Evolutionary conservation across 2,329 filamentous ascomycete genomes (phyloP).

Genomic region (Cladosporium phlei): DNA sequence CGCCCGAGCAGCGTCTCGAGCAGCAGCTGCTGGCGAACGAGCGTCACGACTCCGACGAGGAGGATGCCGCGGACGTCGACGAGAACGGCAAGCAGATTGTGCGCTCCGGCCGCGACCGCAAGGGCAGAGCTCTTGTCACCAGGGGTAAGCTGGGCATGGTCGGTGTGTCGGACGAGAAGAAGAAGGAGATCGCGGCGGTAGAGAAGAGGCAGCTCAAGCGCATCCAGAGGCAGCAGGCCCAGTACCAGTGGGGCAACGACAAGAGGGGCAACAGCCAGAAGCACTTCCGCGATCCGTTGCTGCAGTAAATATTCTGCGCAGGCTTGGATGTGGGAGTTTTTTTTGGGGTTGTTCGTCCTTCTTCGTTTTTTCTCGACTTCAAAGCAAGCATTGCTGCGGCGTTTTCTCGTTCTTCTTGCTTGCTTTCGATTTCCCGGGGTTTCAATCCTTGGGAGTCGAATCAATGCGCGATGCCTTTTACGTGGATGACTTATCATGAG

Average conservation of each 20-base stretch:
- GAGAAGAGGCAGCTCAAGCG: constrained; percentile 67
- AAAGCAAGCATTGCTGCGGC: constrained; percentile 1
- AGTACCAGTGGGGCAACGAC: constrained; percentile 66
- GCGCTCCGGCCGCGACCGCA: constrained; percentile 21
- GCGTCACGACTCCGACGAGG: constrained; percentile 43
- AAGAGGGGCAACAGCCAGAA: constrained; percentile 73
- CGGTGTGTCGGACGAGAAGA: constrained; percentile 71
- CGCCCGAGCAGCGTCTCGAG: constrained; percentile 67
- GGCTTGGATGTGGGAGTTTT: no score
- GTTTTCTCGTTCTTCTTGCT: no score
- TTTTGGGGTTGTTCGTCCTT: no score
- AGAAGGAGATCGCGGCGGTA: constrained; percentile 58
- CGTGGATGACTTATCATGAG: no score
- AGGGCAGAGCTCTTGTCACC: constrained; percentile 46
- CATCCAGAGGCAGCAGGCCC: constrained; percentile 47
- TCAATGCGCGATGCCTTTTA: no score
- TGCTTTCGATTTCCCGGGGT: no score
- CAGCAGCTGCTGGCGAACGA: constrained; percentile 56
- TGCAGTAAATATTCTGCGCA: no score
- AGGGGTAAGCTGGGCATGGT: constrained; percentile 72
- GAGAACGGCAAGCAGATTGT: constrained; percentile 36
- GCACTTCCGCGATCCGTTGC: constrained; percentile 58
- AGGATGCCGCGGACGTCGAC: no score
- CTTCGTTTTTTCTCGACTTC: not conserved
- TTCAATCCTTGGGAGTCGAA: no score